Conservation (phyloP, 2,329 filamentous ascomycete species). For the Trichoderma hamatum region DNA sequence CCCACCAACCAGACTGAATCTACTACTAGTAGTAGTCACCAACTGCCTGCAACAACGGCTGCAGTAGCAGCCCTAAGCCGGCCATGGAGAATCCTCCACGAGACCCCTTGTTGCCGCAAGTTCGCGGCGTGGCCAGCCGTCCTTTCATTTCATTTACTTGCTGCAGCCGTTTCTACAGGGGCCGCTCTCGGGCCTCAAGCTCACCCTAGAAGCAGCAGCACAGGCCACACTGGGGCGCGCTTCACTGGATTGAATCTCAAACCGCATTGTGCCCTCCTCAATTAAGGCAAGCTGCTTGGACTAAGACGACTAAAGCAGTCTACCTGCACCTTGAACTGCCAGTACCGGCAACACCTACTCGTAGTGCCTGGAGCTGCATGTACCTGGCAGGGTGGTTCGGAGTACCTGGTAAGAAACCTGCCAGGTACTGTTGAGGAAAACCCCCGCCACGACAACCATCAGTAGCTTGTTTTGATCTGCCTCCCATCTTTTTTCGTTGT, state of each 20-base stretch:
- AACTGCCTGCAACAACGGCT: not conserved
- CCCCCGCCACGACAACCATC: not conserved
- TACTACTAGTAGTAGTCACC: no score
- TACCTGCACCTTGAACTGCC: not conserved
- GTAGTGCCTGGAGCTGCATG: not conserved
- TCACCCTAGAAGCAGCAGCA: constrained; percentile 6
- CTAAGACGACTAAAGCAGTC: not conserved
- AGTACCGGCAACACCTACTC: not conserved
- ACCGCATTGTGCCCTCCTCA: constrained; percentile 10
- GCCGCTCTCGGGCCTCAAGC: not conserved
- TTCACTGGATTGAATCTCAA: constrained; percentile 11
- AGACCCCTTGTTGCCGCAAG: constrained; percentile 19
- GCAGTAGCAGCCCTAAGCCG: not conserved
- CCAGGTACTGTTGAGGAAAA: not conserved
- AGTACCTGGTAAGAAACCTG: constrained; percentile 1
- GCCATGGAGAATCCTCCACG: constrained; percentile 1
- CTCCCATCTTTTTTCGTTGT: not conserved
- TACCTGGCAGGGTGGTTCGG: not conserved
- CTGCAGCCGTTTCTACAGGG: constrained; percentile 23
- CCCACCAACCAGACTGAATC: not conserved
- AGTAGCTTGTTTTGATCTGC: constrained; percentile 26
- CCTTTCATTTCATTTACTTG: constrained; percentile 26
- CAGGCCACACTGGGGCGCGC: constrained; percentile 17
- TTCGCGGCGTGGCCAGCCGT: constrained; percentile 14
- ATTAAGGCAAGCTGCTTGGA: constrained; percentile 6